Base-by-base conservation (phyloP, 129 eudicot species). In the Flaveria linearis region DNA sequence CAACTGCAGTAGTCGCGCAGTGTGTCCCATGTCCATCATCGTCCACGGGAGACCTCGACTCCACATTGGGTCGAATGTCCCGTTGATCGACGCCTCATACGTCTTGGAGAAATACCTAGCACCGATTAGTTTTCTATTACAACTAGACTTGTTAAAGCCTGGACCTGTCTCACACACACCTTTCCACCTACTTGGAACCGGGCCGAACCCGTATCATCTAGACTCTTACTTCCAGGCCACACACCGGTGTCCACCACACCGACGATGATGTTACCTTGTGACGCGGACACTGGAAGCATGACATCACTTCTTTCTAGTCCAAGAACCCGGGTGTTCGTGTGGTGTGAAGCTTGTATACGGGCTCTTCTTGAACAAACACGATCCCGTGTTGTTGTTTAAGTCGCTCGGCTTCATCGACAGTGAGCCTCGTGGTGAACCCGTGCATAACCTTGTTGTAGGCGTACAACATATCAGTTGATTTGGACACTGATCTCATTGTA, bases 11-110 rank as follows among this genome's bases (percentile, higher is more conserved):
- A 22, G 84, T 85, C 5, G 91, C 72, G 0, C 88, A 84, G 78
- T 92, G 97, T 16, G 97, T 87, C 13, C 98, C 94, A 68, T 90
- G 94, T 30, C 98, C 98, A 8, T 72, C 85, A 8, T 88, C 96
- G 30, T 92, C 98, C 64, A 89, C 66, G 0, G 98, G 94, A 2
- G 98, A 92, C 80, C 76, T 87, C 16, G 88, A 85, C 57, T 92
- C 96, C 7, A 39, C 57, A 2, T 87, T 77, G 81, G 88, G 25
- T 90, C 90, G 4, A 92, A 84, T 10, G 86, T 80, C 0, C 96
- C 98, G 14, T 52, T 73, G 17, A 73, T 69, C 28, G 81, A 77
- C 46, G 87, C 82, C 72, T 77, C 89, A 73, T 92, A 90, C 60
- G 86, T 86, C 70, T 85, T 86, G 3, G 81, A 83, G 76, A 92